A percentile compares a stretch with the other conserved stretches of the same genome.
These are phyloP conservation scores for Raphidocelis subcapitata DNA, from an alignment of 139 green algal genomes.

Conservation along the genomic window DNA sequence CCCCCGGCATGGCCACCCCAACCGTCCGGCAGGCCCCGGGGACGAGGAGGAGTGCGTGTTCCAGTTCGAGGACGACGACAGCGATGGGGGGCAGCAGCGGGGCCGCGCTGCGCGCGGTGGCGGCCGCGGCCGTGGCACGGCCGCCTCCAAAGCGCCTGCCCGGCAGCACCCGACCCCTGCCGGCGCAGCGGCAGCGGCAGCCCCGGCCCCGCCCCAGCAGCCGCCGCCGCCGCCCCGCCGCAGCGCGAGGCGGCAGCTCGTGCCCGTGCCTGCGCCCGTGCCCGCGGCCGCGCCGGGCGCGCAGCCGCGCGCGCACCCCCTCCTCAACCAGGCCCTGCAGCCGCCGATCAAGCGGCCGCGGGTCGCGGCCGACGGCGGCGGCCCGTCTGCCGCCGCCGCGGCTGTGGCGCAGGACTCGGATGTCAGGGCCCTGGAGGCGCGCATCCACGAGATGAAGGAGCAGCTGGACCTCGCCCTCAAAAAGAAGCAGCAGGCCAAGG, in stretches of 20 bases:
- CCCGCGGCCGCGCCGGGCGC: background rate
- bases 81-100: background rate
- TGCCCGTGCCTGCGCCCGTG: background rate
- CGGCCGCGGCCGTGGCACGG: background rate
- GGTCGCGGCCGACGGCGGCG: background rate
- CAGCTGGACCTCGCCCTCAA: background rate
- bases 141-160: background rate
- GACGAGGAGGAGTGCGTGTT: conserved; percentile 9
- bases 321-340: background rate
- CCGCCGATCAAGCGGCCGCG: background rate
- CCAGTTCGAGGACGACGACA: conserved; percentile 8
- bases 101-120: background rate
- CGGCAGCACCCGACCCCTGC: background rate
- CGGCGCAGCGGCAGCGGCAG: background rate
- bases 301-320: background rate
- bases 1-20: background rate
- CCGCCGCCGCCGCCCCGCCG: background rate
- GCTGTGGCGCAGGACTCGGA: background rate
- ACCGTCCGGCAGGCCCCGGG: background rate
- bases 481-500: too few species aligned
- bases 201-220: background rate
- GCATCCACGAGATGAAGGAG: too few species aligned
- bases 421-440: background rate
- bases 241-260: too few species aligned
- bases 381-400: background rate